These are phyloP conservation scores for Neurospora cerealis DNA, from an alignment of 495 filamentous ascomycete species.

Conservation along the genomic window DNA sequence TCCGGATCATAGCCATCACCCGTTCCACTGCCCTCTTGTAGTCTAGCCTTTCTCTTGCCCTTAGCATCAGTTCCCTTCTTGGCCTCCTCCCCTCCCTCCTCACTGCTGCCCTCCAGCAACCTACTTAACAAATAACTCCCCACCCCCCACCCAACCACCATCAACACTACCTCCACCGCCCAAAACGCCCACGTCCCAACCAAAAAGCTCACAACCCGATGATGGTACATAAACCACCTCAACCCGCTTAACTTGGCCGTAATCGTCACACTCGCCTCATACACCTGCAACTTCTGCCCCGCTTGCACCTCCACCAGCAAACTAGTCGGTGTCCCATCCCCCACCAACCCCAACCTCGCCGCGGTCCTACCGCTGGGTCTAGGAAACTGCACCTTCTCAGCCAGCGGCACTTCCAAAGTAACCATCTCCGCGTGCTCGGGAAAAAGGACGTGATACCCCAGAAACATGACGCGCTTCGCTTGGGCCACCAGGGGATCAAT, in stretches of 20 bases:
- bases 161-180: conserved; percentile 54
- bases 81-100: not conserved
- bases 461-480: conserved; percentile 31
- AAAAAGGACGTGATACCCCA: conserved; percentile 33
- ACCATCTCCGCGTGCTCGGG: conserved; percentile 34
- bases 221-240: conserved; percentile 77
- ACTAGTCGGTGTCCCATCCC: conserved; percentile 44
- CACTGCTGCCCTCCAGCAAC: not conserved
- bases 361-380: conserved; percentile 20
- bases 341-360: conserved; percentile 56
- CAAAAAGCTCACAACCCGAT: conserved; percentile 57
- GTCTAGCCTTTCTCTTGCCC: not conserved
- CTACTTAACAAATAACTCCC: not conserved
- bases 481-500: conserved; percentile 26
- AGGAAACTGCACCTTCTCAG: not conserved
- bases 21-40: not conserved
- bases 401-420: conserved; percentile 52
- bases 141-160: conserved; percentile 27
- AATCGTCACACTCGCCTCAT: conserved; percentile 56
- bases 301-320: conserved; percentile 58
- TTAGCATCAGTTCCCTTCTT: not conserved
- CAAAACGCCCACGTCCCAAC: conserved; percentile 64
- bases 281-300: conserved; percentile 60
- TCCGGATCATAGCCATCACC: not conserved
- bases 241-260: conserved; percentile 64